phyloP scores from a whole-genome alignment of 2,329 filamentous ascomycete species.

The Ciborinia camelliae region DNA sequence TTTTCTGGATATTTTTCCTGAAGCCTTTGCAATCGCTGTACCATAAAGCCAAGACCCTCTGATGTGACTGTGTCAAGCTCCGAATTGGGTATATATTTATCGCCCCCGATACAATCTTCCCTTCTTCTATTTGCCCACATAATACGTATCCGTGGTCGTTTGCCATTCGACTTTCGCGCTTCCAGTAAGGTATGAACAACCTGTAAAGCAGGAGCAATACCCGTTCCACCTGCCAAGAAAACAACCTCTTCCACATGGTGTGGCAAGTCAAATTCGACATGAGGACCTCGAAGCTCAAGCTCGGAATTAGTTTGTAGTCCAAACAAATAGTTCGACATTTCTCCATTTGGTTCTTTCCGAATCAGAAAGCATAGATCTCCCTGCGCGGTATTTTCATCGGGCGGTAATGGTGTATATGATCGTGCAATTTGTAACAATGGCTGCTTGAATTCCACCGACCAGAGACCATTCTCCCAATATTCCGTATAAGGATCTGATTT shows the following conservation, averaged over 20 bases:
- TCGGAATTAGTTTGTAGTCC: constrained; percentile 57
- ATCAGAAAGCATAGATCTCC: constrained; percentile 68
- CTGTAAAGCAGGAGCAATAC: constrained; percentile 86
- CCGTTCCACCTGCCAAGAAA: constrained; percentile 81
- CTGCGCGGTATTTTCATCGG: constrained; percentile 37
- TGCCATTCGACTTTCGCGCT: constrained; percentile 35
- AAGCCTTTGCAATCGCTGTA: constrained; percentile 60
- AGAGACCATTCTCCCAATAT: constrained; percentile 64
- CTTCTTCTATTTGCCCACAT: constrained; percentile 75
- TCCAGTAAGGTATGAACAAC: constrained; percentile 61
- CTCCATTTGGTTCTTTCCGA: constrained; percentile 72
- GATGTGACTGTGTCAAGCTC: background rate
- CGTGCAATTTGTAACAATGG: constrained; percentile 89
- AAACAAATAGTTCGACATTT: constrained; percentile 81
- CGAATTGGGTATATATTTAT: constrained; percentile 43
- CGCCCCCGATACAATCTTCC: constrained; percentile 62
- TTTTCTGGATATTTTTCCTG: constrained; percentile 54
- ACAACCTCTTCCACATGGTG: constrained; percentile 56
- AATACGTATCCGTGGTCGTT: constrained; percentile 57
- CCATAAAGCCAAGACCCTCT: constrained; percentile 47
- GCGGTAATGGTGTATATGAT: constrained; percentile 85
- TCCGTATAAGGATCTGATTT: constrained; percentile 39
- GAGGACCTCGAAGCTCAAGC: constrained; percentile 76
- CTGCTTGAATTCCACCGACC: constrained; percentile 92
- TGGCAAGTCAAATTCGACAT: constrained; percentile 62